A percentile compares a stretch with the other conserved stretches of the same genome.
Evolutionary conservation across 148 eudicot genomes (phyloP).

Genomic region (Rhododendron griersonianum): DNA sequence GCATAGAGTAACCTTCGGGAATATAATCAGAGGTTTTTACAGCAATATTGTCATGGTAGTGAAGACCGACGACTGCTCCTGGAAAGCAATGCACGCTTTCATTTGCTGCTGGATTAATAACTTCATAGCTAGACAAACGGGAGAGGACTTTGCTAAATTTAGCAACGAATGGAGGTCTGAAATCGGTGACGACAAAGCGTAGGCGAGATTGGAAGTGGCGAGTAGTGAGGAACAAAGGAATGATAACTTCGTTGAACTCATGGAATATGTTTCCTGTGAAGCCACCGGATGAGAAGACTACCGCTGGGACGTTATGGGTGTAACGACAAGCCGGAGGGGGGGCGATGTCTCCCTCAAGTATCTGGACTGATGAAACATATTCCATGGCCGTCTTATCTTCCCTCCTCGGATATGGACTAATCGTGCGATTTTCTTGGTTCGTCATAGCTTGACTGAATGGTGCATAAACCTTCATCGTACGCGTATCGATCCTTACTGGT

Average conservation of each 20-base stretch:
- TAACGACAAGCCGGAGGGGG: constrained; percentile 37
- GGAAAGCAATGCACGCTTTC: constrained; percentile 50
- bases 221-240: constrained; percentile 55
- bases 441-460: neutral
- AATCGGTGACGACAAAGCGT: constrained; percentile 36
- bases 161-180: constrained; percentile 24
- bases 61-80: constrained; percentile 47
- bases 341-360: constrained; percentile 27
- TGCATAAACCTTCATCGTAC: neutral
- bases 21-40: constrained; percentile 19
- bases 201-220: constrained; percentile 33
- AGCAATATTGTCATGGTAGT: constrained; percentile 36
- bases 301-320: constrained; percentile 48
- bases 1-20: constrained; percentile 35
- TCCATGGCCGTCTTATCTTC: neutral
- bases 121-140: constrained; percentile 31
- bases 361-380: constrained; percentile 39
- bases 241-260: constrained; percentile 48
- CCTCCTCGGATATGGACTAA: neutral
- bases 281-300: constrained; percentile 62
- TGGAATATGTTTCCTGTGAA: constrained; percentile 51
- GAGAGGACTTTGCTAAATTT: constrained; percentile 31
- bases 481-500: neutral
- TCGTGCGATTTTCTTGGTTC: neutral
- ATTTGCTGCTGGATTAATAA: constrained; percentile 26